Percentiles rank a stretch among this genome's conserved stretches.
phyloP scores from a whole-genome alignment of 1,139 yeast species.

The Yamadazyma oceani region DNA sequence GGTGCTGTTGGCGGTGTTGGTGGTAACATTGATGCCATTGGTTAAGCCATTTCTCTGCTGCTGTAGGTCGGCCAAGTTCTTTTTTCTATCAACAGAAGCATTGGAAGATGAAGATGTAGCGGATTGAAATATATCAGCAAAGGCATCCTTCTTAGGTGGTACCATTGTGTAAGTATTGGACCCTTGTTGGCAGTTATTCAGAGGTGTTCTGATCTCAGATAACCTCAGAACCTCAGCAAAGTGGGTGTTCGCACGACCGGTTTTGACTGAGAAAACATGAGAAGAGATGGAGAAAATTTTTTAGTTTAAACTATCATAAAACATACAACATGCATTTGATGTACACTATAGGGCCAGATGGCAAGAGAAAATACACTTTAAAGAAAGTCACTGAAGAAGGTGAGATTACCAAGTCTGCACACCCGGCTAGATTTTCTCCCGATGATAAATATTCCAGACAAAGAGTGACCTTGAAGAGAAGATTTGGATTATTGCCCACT shows the following conservation, averaged over 20 bases:
- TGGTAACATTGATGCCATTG: too few species aligned
- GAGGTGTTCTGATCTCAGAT: neutral
- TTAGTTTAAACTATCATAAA: constrained; percentile 8
- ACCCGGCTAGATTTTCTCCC: constrained; percentile 99
- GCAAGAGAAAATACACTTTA: constrained; percentile 93
- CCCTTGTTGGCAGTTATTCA: neutral
- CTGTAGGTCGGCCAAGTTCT: constrained; percentile 15
- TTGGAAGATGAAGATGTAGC: constrained; percentile 22
- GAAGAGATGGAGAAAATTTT: constrained; percentile 2
- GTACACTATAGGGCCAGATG: constrained; percentile 94
- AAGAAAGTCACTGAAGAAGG: constrained; percentile 79
- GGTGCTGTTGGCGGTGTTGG: too few species aligned
- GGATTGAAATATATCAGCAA: constrained; percentile 46
- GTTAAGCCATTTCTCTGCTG: constrained; percentile 5
- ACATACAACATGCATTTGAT: constrained; percentile 81
- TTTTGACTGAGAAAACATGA: neutral
- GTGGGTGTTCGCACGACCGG: too few species aligned
- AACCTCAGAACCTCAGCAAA: too few species aligned
- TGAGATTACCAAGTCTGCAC: constrained; percentile 97
- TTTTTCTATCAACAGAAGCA: constrained; percentile 9
- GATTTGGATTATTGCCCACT: constrained; percentile 86
- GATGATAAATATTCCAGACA: constrained; percentile 99
- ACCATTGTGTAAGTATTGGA: constrained; percentile 3
- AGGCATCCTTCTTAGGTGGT: constrained; percentile 48
- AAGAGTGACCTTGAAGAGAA: constrained; percentile 96